phyloP scores from a whole-genome alignment of 1,284 basidiomycete genomes.

The Pyrrhoderma lamaoense region DNA sequence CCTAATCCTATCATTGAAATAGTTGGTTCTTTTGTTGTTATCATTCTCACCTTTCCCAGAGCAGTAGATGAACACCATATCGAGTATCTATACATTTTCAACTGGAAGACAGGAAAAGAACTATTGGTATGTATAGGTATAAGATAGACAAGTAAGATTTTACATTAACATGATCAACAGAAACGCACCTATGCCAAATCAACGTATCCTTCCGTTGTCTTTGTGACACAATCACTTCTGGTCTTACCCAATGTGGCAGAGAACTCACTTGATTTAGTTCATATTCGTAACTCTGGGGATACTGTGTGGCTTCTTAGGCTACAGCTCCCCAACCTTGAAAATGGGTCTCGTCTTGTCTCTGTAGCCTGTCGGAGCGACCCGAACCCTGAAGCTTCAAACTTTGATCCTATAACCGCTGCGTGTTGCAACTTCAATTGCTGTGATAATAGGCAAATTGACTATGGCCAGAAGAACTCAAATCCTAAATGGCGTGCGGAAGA shows the following conservation, averaged over 20 bases:
- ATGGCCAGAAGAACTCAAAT: not conserved
- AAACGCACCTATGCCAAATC: not conserved
- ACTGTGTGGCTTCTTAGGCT: conserved; percentile 3
- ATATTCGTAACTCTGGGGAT: not conserved
- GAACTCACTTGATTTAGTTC: conserved; percentile 10
- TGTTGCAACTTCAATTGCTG: too few species aligned
- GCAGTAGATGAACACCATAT: conserved; percentile 4
- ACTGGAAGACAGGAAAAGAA: conserved; percentile 8
- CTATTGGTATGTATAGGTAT: not conserved
- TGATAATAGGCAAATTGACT: too few species aligned
- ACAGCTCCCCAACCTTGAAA: not conserved
- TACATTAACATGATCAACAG: not conserved
- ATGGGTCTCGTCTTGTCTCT: not conserved
- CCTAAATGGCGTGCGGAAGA: not conserved
- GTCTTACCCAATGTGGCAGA: conserved; percentile 4
- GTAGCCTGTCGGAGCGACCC: conserved; percentile 9
- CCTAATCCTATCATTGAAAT: conserved; percentile 10
- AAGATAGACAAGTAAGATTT: not conserved
- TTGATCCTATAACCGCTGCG: conserved; percentile 1
- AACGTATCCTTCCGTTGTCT: conserved; percentile 1
- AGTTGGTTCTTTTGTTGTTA: conserved; percentile 1
- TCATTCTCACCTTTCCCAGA: conserved; percentile 6
- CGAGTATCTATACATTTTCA: conserved; percentile 11
- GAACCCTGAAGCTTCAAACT: conserved; percentile 3
- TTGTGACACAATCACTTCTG: conserved; percentile 13